Percentiles rank a stretch among this genome's conserved stretches.
Conservation (phyloP, 169 alveolate genomes). For the Plasmodium adleri region DNA sequence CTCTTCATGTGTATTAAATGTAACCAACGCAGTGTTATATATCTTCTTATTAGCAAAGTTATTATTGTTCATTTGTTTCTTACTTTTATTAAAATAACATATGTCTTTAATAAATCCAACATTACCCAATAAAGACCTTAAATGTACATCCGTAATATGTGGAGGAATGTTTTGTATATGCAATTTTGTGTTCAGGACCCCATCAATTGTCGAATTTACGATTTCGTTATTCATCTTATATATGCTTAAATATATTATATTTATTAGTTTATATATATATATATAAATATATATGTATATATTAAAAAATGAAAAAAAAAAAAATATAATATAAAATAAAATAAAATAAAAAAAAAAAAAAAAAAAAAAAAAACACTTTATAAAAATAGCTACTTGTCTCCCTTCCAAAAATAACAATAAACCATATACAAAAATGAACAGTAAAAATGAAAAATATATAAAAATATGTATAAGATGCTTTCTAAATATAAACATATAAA, state of each 20-base stretch:
- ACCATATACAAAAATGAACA: too few species aligned
- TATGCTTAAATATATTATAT: too few species aligned
- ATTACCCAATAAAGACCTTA: conserved; percentile 58
- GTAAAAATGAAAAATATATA: too few species aligned
- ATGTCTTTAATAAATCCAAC: conserved; percentile 58
- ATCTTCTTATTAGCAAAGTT: conserved; percentile 44
- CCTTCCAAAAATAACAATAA: too few species aligned
- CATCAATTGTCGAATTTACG: conserved; percentile 61
- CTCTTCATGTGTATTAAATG: conserved; percentile 68
- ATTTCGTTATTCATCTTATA: conserved; percentile 55
- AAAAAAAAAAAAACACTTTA: too few species aligned
- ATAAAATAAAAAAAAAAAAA: too few species aligned
- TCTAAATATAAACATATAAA: too few species aligned
- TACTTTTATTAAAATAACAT: conserved; percentile 67
- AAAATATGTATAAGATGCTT: too few species aligned
- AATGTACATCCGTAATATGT: conserved; percentile 53
- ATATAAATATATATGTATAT: background rate
- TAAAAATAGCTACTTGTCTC: too few species aligned
- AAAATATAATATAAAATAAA: too few species aligned
- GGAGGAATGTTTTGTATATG: conserved; percentile 73
- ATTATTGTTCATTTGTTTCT: conserved; percentile 37
- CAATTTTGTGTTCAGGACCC: conserved; percentile 30
- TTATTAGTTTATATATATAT: background rate
- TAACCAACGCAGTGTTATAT: conserved; percentile 54
- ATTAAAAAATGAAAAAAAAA: background rate